Evolutionary conservation across 352 stramenopile genomes (phyloP).

Genomic region (Phytopythium mirpurense): DNA sequence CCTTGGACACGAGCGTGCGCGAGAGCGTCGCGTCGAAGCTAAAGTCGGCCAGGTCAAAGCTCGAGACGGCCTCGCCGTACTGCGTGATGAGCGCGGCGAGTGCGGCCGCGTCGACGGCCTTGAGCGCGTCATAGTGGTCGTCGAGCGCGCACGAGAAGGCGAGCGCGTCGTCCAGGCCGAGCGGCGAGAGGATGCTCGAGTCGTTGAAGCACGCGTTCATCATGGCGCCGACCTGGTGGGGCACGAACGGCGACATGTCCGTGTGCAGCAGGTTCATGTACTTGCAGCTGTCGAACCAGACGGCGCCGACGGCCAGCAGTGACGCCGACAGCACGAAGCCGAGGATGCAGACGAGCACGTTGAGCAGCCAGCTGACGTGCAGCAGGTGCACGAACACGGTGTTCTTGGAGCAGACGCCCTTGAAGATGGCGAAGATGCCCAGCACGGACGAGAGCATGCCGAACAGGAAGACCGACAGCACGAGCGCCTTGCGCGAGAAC

Average conservation of each 20-base stretch:
- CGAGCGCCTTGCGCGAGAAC: constrained; percentile 63
- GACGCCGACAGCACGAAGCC: constrained; percentile 70
- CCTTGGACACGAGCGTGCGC: constrained; percentile 35
- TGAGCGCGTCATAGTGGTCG: constrained; percentile 46
- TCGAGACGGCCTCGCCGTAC: constrained; percentile 44
- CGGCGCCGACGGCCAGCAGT: constrained; percentile 61
- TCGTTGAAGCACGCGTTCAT: constrained; percentile 74
- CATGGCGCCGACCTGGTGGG: constrained; percentile 44
- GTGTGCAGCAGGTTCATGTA: constrained; percentile 79
- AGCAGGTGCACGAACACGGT: constrained; percentile 71
- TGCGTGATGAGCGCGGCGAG: constrained; percentile 28
- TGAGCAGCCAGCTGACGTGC: constrained; percentile 70
- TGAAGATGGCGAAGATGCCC: constrained; percentile 63
- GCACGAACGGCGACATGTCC: constrained; percentile 71
- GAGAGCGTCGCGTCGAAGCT: constrained; percentile 48
- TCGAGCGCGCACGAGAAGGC: constrained; percentile 62
- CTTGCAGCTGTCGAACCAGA: constrained; percentile 79
- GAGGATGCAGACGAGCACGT: constrained; percentile 70
- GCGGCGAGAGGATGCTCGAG: constrained; percentile 45
- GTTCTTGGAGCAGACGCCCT: constrained; percentile 70
- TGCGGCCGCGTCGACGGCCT: constrained; percentile 32
- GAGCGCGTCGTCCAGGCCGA: constrained; percentile 43
- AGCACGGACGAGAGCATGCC: constrained; percentile 60
- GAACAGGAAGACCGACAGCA: constrained; percentile 78
- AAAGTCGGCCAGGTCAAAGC: constrained; percentile 58